Evolutionary conservation across 345 rosid species (phyloP).

Genomic region (Sonneratia alba): DNA sequence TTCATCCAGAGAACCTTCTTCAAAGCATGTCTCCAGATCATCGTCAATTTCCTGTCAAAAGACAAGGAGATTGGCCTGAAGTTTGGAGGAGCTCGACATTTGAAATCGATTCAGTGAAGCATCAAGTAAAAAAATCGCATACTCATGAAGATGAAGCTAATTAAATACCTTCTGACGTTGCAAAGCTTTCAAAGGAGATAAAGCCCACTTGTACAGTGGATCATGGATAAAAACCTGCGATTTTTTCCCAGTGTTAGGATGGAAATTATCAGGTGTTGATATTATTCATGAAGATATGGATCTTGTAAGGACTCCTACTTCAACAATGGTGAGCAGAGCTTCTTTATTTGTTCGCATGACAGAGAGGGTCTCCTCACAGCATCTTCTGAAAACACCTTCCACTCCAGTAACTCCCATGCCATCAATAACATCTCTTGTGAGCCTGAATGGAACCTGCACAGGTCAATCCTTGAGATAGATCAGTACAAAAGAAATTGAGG

Average conservation of each 20-base stretch:
- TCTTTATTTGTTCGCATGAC: slow-evolving; percentile 97
- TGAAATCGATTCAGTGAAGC: not conserved
- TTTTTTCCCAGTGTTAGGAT: slow-evolving; percentile 6
- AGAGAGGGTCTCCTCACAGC: slow-evolving; percentile 91
- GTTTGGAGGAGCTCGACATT: not conserved
- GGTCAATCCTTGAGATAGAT: not conserved
- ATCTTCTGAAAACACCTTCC: slow-evolving; percentile 91
- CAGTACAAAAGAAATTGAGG: not conserved
- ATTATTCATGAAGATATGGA: not conserved
- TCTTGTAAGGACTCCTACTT: slow-evolving; percentile 39
- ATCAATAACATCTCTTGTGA: slow-evolving; percentile 85
- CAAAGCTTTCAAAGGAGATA: slow-evolving; percentile 93
- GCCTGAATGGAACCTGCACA: slow-evolving; percentile 86
- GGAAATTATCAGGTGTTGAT: not conserved
- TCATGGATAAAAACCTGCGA: slow-evolving; percentile 97
- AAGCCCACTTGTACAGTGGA: slow-evolving; percentile 97
- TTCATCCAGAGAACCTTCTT: slow-evolving; percentile 59
- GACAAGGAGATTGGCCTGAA: not conserved
- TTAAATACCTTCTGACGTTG: slow-evolving; percentile 87
- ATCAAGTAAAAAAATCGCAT: not conserved
- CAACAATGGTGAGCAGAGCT: slow-evolving; percentile 85
- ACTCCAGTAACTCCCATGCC: slow-evolving; percentile 99
- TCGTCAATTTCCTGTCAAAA: slow-evolving; percentile 54
- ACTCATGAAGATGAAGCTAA: not conserved
- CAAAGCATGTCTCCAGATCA: slow-evolving; percentile 56